These are phyloP conservation scores for Aspergillus niger DNA, from an alignment of 2,329 filamentous ascomycete genomes.

Conservation along the genomic window DNA sequence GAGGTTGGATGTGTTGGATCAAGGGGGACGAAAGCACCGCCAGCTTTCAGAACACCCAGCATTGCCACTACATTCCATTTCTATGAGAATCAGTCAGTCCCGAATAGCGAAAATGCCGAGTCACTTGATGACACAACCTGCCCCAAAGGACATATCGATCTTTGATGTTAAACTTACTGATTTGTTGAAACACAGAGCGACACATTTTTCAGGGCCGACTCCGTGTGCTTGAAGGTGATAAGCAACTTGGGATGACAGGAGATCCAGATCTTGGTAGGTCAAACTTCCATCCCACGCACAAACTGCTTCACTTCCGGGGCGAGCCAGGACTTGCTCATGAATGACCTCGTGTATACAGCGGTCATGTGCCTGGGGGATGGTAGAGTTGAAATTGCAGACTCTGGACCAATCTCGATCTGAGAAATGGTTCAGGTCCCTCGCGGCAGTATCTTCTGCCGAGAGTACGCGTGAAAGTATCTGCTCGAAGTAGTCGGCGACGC, in stretches of 20 bases:
- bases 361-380: conserved; percentile 42
- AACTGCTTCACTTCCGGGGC: conserved; percentile 36
- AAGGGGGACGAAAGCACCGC: conserved; percentile 45
- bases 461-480: conserved; percentile 54
- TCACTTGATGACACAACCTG: neutral
- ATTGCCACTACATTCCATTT: conserved; percentile 48
- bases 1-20: conserved; percentile 43
- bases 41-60: conserved; percentile 46
- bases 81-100: conserved; percentile 22
- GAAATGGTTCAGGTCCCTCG: conserved; percentile 56
- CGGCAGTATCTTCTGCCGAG: conserved; percentile 42
- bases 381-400: conserved; percentile 56
- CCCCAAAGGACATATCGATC: neutral
- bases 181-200: conserved; percentile 47
- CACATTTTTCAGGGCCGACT: conserved; percentile 40
- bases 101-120: neutral
- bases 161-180: conserved; percentile 31
- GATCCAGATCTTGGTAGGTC: conserved; percentile 41
- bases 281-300: conserved; percentile 45
- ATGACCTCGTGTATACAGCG: conserved; percentile 43
- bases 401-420: conserved; percentile 59
- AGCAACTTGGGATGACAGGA: conserved; percentile 40
- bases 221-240: conserved; percentile 42
- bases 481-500: conserved; percentile 57
- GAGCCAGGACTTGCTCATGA: conserved; percentile 40